These are phyloP conservation scores for Austroboletus festivus DNA, from an alignment of 768 basidiomycete genomes.

Conservation along the genomic window DNA sequence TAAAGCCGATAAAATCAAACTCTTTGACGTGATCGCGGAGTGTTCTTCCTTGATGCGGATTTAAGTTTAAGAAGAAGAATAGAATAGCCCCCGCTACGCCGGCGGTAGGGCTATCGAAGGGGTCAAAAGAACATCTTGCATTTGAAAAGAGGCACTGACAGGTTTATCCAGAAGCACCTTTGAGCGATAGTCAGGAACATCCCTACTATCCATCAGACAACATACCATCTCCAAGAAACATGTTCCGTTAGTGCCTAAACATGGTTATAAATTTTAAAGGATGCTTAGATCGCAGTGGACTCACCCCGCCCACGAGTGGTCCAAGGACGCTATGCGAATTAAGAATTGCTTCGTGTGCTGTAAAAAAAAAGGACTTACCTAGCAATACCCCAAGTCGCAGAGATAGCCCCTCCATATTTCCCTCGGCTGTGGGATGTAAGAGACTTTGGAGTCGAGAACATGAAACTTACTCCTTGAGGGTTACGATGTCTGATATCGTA, in stretches of 20 bases:
- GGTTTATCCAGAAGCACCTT: too few species aligned
- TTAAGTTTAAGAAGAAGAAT: constrained; percentile 74
- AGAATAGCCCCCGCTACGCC: constrained; percentile 59
- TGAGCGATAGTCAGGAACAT: not conserved
- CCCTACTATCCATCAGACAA: not conserved
- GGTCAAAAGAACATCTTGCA: too few species aligned
- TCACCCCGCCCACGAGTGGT: constrained; percentile 36
- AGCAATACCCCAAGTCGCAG: not conserved
- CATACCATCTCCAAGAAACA: constrained; percentile 36
- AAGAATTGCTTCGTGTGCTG: not conserved
- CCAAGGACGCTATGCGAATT: constrained; percentile 32
- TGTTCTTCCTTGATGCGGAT: constrained; percentile 61
- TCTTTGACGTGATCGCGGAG: constrained; percentile 54
- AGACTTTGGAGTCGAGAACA: not conserved
- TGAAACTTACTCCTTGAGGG: not conserved
- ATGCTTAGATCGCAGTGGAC: not conserved
- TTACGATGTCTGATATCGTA: not conserved
- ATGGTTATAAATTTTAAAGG: not conserved
- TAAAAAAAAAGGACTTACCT: constrained; percentile 12
- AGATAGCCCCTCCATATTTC: not conserved
- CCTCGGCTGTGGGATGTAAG: not conserved
- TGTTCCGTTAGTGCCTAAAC: constrained; percentile 30
- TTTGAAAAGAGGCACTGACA: too few species aligned
- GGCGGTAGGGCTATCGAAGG: constrained; percentile 76
- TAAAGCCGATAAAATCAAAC: constrained; percentile 71